Conservation (phyloP, 2,329 filamentous ascomycete species). For the Colletotrichum destructivum region DNA sequence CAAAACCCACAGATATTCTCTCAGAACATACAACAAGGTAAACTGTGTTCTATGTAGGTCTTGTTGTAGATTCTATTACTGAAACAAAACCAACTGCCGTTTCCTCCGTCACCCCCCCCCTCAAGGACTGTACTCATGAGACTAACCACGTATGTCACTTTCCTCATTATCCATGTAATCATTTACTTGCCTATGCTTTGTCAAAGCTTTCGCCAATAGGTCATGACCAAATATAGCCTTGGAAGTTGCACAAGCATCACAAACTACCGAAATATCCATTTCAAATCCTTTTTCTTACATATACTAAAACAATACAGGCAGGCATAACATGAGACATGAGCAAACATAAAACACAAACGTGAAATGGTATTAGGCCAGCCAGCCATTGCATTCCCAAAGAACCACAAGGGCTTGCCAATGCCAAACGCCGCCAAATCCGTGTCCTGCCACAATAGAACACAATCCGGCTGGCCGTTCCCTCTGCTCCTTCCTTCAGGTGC, state of each 20-base stretch:
- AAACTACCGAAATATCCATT: neutral
- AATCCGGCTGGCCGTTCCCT: neutral
- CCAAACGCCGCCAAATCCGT: constrained; percentile 37
- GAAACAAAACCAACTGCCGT: too few relatives aligned
- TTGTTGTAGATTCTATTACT: too few relatives aligned
- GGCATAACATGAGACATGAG: constrained; percentile 32
- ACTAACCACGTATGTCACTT: too few relatives aligned
- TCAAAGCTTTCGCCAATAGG: too few relatives aligned
- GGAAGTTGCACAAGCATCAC: neutral
- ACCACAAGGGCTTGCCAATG: constrained; percentile 27
- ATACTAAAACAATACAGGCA: constrained; percentile 29
- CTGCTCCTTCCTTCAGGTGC: neutral
- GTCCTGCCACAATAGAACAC: constrained; percentile 14
- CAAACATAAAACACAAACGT: constrained; percentile 27
- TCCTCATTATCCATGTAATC: too few relatives aligned
- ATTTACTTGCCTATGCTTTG: too few relatives aligned
- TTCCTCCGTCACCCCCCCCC: too few relatives aligned
- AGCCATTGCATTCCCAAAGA: constrained; percentile 25
- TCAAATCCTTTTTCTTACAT: constrained; percentile 6
- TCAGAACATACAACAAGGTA: too few relatives aligned
- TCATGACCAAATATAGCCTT: neutral
- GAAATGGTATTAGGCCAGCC: constrained; percentile 33
- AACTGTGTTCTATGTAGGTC: too few relatives aligned
- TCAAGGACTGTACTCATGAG: too few relatives aligned
- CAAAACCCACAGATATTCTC: too few relatives aligned